Base-by-base conservation (phyloP, 371 early-diverging fungal species). In the Mucor irregularis region DNA sequence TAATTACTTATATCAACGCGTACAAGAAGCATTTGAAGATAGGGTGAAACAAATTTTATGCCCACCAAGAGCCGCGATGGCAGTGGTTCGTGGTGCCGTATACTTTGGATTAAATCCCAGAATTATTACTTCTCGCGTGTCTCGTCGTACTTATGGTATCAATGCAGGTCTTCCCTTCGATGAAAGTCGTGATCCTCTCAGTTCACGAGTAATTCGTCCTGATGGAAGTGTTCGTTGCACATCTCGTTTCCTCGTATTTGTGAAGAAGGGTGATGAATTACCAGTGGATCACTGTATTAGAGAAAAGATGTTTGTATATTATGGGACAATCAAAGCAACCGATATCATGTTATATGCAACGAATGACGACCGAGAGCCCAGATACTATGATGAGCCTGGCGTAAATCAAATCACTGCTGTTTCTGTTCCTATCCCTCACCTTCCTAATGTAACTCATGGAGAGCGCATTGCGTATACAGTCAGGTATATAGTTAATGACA, bases 91-190 rank as follows among this genome's bases (percentile, higher is more conserved):
- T 9, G 79, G 79, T 19, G 79, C 76, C 10, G 82, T 76, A 3
- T 74, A 71, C 31, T 79, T 74, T 35, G 82, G 82, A 4, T 49
- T 83, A 26, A 70, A 80, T 38, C 84, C 84, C 25, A 64, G 72
- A 5, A 64, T 73, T 0, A 72, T 81, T 17, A 74, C 70, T 3
- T 68, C 84, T 6, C 77, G 84, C n/a, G 72, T 84, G 11, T 76
- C 79, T 21, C 71, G 82, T n/a, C 70, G 84, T 4, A 80, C 80
- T 4, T 84, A 84, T 51, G 84, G 82, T 16, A 84, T 84, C 53
- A 80, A 81, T 49, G 80, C 82, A 5, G 84, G 82, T 0, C 64
- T 80, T 33, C 84, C 84, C 6, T 84, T 78, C 55, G 82, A 81
- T 30, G 52, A 61, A 14, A 5, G 11, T 10, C 38, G 34, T 3